Base-by-base conservation (phyloP, 2,329 filamentous ascomycete genomes). In the Cladosporium sp. region DNA sequence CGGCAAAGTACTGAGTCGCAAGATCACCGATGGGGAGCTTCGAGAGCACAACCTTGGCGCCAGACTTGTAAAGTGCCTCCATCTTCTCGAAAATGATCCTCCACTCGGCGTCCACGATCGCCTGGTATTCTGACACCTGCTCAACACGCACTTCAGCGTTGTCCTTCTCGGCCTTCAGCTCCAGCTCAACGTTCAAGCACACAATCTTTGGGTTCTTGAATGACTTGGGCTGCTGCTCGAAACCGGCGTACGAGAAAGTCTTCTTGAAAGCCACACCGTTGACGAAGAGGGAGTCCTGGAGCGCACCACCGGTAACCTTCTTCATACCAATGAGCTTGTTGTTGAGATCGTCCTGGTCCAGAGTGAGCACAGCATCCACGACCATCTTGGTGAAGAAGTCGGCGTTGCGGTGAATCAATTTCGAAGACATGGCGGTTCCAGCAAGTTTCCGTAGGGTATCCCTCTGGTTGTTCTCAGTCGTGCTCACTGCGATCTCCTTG, bases 1-100 rank as follows among this genome's bases (percentile, higher is more conserved):
- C 95, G 72, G 95, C 95, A 76, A 99, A 99, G 67, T 82, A 87
- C 83, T 99, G 95, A 65, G 95, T 99, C 67, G 95, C 95, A 76
- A 99, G 83, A 83, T 99, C 95, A 76, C 95, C 95, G 76, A 99
- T 98, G 49, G 95, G 95, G 68, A 98, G 86, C 83, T 97, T 98
- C 82, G 92, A 97, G 66, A 99, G 88, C 51, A 99, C 93, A 61
- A 99, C 93, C 87, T 97, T 97, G 71, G 95, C 95, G 64, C 95
- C 95, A 6, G 94, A 97, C 81, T 94, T 89, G 86, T 94, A 87
- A 64, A 97, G 83, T 59, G 94, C 92, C 83, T 99, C 95, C 78
- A 99, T 91, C 86, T 99, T 99, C 85, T 97, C 94, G 88, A 90
- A 98, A 80, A 99, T 99, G 78, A 99, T 99, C 81, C 97, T 93